These are phyloP conservation scores for Musa acuminata DNA, from an alignment of 176 grass and related monocot genomes.

Conservation along the genomic window DNA sequence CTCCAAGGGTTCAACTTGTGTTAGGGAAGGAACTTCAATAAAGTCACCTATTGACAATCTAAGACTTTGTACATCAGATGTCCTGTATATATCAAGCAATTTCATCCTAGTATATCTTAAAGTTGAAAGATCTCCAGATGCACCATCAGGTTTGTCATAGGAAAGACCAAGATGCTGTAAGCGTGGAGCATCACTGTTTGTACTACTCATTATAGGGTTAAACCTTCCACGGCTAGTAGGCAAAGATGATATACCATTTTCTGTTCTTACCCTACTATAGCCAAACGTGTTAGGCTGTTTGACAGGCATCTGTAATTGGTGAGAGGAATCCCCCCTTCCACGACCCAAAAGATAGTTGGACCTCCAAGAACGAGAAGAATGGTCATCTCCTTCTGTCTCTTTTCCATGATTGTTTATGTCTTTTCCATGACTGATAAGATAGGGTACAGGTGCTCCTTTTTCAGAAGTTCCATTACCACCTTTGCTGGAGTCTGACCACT, in stretches of 20 bases:
- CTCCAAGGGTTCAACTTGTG: conserved; percentile 56
- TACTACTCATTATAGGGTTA: conserved; percentile 36
- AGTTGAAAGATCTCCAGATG: conserved; percentile 40
- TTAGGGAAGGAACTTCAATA: conserved; percentile 51
- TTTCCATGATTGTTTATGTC: conserved; percentile 62
- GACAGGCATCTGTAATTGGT: conserved; percentile 33
- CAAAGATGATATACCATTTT: conserved; percentile 42
- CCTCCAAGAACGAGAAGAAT: conserved; percentile 70
- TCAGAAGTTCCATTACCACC: conserved; percentile 47
- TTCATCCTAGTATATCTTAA: conserved; percentile 96
- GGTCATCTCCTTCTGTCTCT: conserved; percentile 64
- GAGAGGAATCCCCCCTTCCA: conserved; percentile 55
- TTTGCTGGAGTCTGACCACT: conserved; percentile 56
- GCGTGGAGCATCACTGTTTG: conserved; percentile 39
- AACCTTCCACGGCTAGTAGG: conserved; percentile 51
- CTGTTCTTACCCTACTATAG: conserved; percentile 64
- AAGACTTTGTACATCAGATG: conserved; percentile 50
- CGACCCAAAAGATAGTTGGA: conserved; percentile 57
- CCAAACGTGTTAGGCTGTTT: conserved; percentile 41
- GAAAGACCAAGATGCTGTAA: conserved; percentile 41
- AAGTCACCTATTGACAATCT: conserved; percentile 49
- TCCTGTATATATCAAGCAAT: conserved; percentile 89
- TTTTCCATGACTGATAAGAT: conserved; percentile 35
- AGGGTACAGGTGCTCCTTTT: conserved; percentile 29
- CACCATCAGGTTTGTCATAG: conserved; percentile 60